Evolutionary conservation across 2,329 filamentous ascomycete species (phyloP).

Genomic region (Zarea fungicola): DNA sequence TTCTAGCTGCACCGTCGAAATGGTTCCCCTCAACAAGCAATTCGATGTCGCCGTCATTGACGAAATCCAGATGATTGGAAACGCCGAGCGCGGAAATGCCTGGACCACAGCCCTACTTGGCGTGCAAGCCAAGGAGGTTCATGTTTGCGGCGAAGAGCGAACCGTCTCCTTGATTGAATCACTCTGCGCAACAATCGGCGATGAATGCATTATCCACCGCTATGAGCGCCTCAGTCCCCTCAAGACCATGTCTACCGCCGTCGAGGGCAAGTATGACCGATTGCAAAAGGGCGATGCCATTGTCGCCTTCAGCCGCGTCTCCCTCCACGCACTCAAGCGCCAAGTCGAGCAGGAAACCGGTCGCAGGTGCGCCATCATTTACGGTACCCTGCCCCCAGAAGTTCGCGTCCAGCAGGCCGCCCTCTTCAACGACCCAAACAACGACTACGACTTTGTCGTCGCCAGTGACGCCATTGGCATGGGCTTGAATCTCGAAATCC

Average conservation of each 20-base stretch:
- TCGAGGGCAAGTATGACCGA: slow-evolving; percentile 58
- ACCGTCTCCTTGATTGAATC: slow-evolving; percentile 73
- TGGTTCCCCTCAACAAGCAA: slow-evolving; percentile 52
- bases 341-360: slow-evolving; percentile 73
- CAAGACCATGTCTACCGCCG: slow-evolving; percentile 55
- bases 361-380: slow-evolving; percentile 83
- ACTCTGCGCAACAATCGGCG: slow-evolving; percentile 73
- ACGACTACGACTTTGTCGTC: slow-evolving; percentile 90
- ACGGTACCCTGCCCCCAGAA: slow-evolving; percentile 86
- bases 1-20: slow-evolving; percentile 90
- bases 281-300: slow-evolving; percentile 87
- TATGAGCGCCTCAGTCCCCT: slow-evolving; percentile 83
- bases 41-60: slow-evolving; percentile 94
- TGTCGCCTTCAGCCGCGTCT: slow-evolving; percentile 77
- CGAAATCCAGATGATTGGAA: slow-evolving; percentile 96
- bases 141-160: slow-evolving; percentile 87
- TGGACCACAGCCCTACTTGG: slow-evolving; percentile 92
- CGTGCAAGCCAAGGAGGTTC: slow-evolving; percentile 79
- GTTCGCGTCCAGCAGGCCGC: slow-evolving; percentile 86
- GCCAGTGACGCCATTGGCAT: slow-evolving; percentile 96
- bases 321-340: slow-evolving; percentile 73
- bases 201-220: slow-evolving; percentile 72
- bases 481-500: slow-evolving; percentile 91
- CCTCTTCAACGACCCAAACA: slow-evolving; percentile 91
- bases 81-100: slow-evolving; percentile 76